Evolutionary conservation across 2,329 filamentous ascomycete genomes (phyloP), one percentile per base, ranked within the genome.

Genomic region (Mycosphaerella sp.): DNA sequence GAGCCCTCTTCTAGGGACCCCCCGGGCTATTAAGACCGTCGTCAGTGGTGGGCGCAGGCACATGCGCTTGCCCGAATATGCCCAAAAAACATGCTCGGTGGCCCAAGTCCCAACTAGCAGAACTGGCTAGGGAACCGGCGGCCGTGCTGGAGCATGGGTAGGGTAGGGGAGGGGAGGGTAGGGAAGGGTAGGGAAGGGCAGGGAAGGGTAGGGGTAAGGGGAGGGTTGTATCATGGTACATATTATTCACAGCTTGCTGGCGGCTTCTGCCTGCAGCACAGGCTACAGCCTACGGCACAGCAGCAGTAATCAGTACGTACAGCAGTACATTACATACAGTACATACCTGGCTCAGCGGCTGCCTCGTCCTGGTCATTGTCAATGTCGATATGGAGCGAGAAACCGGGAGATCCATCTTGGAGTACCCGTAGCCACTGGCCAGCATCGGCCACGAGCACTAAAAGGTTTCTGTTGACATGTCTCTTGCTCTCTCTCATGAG

Each of bases 1-100:
- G 41, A 46, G 41, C n/a, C n/a, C n/a, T 44, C n/a, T 25, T 47
- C 54, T 41, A 54, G 56, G 56, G 43, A 51, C 45, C 51, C 56
- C 56, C 48, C n/a, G n/a, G n/a, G 48, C 54, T 39, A 44, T 40
- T 43, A 44, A 47, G 45, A 52, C 35, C 44, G 44, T 30, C 18
- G 44, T 47, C 13, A 41, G 41, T 34, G 44, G 41, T 41, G 44
- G 44, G 34, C 44, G 48, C 45, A 44, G 51, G 48, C 43, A 52
- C 43, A 43, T 34, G 44, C 51, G 55, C 55, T 56, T 56, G 55
- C 49, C 53, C 50, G 48, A 49, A 51, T 53, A 45, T 40, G 55
- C 49, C 44, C n/a, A n/a, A n/a, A 44, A 52, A 55, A 45, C 35
- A 44, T 42, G 39, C 48, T 51, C 42, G 40, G 43, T 49, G 36